These are phyloP conservation scores for Porodaedalea pini DNA, from an alignment of 1,284 basidiomycete genomes.

Conservation along the genomic window DNA sequence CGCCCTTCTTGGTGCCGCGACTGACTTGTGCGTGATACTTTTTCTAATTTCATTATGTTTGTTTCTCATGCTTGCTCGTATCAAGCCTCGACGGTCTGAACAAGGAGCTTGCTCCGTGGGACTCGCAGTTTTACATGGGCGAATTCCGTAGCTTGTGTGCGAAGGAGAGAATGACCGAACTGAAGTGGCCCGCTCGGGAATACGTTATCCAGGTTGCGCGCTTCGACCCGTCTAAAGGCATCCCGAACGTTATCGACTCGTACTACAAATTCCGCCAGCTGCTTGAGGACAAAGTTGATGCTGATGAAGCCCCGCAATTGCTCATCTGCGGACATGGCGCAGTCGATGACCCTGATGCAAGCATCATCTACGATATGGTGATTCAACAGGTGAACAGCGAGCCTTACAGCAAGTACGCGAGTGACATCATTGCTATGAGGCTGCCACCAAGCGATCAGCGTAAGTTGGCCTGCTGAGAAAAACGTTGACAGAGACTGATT, in stretches of 20 bases:
- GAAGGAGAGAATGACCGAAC: slow-evolving; percentile 73
- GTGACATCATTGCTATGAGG: slow-evolving; percentile 76
- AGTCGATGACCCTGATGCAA: slow-evolving; percentile 82
- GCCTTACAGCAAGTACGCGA: slow-evolving; percentile 52
- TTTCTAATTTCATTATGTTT: neutral
- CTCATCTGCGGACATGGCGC: slow-evolving; percentile 85
- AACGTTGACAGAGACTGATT: neutral
- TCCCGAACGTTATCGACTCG: slow-evolving; percentile 78
- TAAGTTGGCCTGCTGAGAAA: slow-evolving; percentile 33
- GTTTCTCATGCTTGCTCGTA: neutral
- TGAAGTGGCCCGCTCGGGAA: slow-evolving; percentile 75
- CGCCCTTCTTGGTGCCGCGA: slow-evolving; percentile 70
- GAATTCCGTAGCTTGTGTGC: slow-evolving; percentile 72
- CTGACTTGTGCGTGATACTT: slow-evolving; percentile 58
- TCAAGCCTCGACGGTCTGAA: slow-evolving; percentile 82
- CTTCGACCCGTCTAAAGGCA: slow-evolving; percentile 77
- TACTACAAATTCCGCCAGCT: slow-evolving; percentile 74
- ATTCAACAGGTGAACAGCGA: slow-evolving; percentile 53
- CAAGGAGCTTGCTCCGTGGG: slow-evolving; percentile 75
- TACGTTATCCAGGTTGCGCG: slow-evolving; percentile 84
- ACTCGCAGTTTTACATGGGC: slow-evolving; percentile 77
- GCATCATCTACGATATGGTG: slow-evolving; percentile 80
- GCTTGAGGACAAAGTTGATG: slow-evolving; percentile 46
- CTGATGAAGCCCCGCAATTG: slow-evolving; percentile 71
- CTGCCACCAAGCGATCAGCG: slow-evolving; percentile 77